A percentile compares a stretch with the other conserved stretches of the same genome.
Conservation (phyloP, 2,329 filamentous ascomycete species). For the Madurella mycetomatis region DNA sequence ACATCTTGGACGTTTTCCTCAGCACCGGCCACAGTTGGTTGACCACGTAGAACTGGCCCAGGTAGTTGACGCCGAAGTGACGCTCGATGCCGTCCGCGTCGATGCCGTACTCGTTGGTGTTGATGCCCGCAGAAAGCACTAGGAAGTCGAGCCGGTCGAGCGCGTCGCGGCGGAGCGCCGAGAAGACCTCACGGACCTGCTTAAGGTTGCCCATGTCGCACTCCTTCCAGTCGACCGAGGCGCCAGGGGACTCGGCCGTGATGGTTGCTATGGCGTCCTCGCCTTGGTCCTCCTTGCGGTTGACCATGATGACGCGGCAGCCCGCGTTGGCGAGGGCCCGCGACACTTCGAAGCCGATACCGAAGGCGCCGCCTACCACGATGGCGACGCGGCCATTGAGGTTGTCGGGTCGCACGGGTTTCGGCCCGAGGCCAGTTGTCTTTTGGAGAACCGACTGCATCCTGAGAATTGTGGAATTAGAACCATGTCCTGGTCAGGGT, state of each 20-base stretch:
- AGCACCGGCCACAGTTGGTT: slow-evolving; percentile 41
- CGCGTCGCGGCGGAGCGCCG: slow-evolving; percentile 30
- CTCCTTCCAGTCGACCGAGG: slow-evolving; percentile 37
- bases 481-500: no score
- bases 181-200: slow-evolving; percentile 37
- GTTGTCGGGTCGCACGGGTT: slow-evolving; percentile 32
- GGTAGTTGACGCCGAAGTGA: slow-evolving; percentile 42
- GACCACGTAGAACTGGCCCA: slow-evolving; percentile 41
- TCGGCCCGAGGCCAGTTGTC: slow-evolving; percentile 33
- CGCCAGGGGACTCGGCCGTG: slow-evolving; percentile 26
- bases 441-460: slow-evolving; percentile 38
- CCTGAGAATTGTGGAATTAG: neutral
- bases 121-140: slow-evolving; percentile 42
- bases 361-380: slow-evolving; percentile 36
- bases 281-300: slow-evolving; percentile 33
- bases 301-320: slow-evolving; percentile 36
- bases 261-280: slow-evolving; percentile 29
- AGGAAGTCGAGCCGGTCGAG: slow-evolving; percentile 39
- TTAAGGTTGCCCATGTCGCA: slow-evolving; percentile 40
- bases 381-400: slow-evolving; percentile 35
- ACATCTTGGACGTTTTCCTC: slow-evolving; percentile 36
- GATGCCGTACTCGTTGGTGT: slow-evolving; percentile 36
- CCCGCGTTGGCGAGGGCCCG: slow-evolving; percentile 32
- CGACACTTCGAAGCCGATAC: slow-evolving; percentile 37
- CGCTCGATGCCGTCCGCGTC: slow-evolving; percentile 40